phyloP scores from a whole-genome alignment of 2,329 filamentous ascomycete genomes.

The Talaromyces sp. region DNA sequence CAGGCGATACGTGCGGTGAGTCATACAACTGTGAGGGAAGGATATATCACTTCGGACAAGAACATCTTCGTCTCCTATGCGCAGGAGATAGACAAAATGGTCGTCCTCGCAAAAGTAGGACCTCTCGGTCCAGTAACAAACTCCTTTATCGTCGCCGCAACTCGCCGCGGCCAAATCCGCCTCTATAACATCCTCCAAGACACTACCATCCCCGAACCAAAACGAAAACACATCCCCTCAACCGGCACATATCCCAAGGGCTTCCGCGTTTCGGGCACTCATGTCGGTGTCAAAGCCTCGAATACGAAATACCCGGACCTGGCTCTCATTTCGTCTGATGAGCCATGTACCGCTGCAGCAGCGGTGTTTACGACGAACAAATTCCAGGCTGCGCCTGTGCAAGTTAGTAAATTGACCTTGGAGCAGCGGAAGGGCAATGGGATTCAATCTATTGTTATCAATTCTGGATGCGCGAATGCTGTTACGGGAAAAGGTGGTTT shows the following conservation, averaged over 20 bases:
- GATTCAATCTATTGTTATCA: constrained; percentile 80
- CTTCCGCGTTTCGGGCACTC: constrained; percentile 79
- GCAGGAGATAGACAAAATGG: constrained; percentile 8
- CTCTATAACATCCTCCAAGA: constrained; percentile 47
- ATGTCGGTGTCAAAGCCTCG: constrained; percentile 88
- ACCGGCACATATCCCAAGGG: constrained; percentile 85
- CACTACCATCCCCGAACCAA: constrained; percentile 65
- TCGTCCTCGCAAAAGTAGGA: constrained; percentile 21
- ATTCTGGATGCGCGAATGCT: constrained; percentile 95
- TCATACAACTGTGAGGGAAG: background rate
- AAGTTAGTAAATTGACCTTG: constrained; percentile 72
- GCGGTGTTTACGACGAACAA: constrained; percentile 98
- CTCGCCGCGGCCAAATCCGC: constrained; percentile 35
- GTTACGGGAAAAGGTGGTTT: constrained; percentile 88
- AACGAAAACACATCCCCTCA: constrained; percentile 85
- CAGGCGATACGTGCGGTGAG: constrained; percentile 2
- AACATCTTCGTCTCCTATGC: background rate
- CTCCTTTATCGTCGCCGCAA: constrained; percentile 35
- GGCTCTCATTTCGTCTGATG: constrained; percentile 80
- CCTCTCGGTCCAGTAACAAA: constrained; percentile 31
- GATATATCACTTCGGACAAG: background rate
- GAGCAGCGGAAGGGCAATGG: constrained; percentile 64
- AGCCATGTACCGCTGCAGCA: constrained; percentile 77
- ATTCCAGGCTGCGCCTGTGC: constrained; percentile 94
- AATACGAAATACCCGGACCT: constrained; percentile 92